These are phyloP conservation scores for Claviceps maximensis DNA, from an alignment of 2,329 filamentous ascomycete species.

Conservation along the genomic window DNA sequence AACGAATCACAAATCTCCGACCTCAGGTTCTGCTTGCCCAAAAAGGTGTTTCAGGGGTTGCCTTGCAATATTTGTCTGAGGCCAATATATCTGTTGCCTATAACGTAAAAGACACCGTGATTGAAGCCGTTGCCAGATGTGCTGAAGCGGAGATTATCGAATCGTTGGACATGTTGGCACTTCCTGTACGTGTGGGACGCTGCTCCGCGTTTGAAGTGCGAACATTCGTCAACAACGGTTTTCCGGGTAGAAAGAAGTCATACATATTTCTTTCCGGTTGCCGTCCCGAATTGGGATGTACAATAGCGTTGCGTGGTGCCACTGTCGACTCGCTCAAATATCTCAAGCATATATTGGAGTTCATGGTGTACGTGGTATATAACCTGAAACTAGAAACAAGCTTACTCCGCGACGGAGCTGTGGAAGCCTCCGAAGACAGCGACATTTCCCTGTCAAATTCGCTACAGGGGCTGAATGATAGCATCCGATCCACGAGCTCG, in stretches of 20 bases:
- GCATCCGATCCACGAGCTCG: constrained; percentile 21
- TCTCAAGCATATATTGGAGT: constrained; percentile 89
- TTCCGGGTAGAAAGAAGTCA: constrained; percentile 69
- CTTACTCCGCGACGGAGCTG: constrained; percentile 83
- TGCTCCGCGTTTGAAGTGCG: constrained; percentile 89
- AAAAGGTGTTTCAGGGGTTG: constrained; percentile 82
- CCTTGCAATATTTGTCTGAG: constrained; percentile 75
- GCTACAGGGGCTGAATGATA: constrained; percentile 27
- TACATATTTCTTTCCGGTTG: constrained; percentile 94
- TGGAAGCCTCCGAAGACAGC: constrained; percentile 58
- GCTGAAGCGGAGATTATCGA: constrained; percentile 87
- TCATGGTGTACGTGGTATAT: constrained; percentile 98
- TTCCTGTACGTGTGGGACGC: constrained; percentile 58
- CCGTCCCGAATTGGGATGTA: constrained; percentile 80
- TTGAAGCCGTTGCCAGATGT: constrained; percentile 87
- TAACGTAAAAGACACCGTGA: constrained; percentile 91
- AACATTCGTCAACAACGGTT: constrained; percentile 73
- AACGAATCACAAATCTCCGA: constrained; percentile 72
- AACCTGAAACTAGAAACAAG: constrained; percentile 94
- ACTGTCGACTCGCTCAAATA: constrained; percentile 56
- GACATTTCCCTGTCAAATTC: constrained; percentile 29
- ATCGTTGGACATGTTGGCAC: constrained; percentile 81
- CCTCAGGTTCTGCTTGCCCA: constrained; percentile 85
- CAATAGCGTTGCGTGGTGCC: constrained; percentile 78
- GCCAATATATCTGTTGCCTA: constrained; percentile 87